Percentiles rank a stretch among this genome's conserved stretches.
Evolutionary conservation across 805 yeast species (phyloP).

Genomic region (Zygoascus bituminiphila): DNA sequence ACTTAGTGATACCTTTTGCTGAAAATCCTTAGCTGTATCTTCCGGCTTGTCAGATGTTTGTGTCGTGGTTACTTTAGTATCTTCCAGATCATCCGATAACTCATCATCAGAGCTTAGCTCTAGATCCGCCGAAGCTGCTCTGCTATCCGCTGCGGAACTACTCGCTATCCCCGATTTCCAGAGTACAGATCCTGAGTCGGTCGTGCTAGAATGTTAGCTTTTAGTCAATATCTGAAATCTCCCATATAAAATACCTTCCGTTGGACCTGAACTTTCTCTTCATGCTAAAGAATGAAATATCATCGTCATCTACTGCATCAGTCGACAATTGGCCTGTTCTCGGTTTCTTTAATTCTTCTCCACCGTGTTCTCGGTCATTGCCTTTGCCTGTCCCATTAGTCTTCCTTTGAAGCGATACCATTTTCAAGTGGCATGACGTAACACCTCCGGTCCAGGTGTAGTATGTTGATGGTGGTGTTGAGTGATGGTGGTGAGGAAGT

Average conservation of each 20-base stretch:
- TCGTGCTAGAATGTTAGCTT: neutral
- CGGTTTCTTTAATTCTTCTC: neutral
- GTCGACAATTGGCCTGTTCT: neutral
- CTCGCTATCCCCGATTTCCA: neutral
- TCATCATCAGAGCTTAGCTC: neutral
- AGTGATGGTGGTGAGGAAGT: no score
- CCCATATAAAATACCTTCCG: no score
- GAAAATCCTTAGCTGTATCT: neutral
- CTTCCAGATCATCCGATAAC: neutral
- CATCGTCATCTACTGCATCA: neutral
- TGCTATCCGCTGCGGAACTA: neutral
- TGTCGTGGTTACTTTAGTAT: neutral
- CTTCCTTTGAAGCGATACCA: neutral
- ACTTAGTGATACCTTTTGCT: neutral
- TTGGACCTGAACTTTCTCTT: neutral
- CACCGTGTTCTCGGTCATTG: neutral
- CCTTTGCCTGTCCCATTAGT: neutral
- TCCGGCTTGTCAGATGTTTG: neutral
- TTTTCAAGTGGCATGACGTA: neutral
- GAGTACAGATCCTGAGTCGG: neutral
- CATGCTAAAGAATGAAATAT: constrained; percentile 1
- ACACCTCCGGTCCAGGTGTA: no score
- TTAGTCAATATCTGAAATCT: no score
- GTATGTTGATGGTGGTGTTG: no score
- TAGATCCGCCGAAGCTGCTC: neutral